Evolutionary conservation across 2,329 filamentous ascomycete genomes (phyloP), one percentile per base, ranked within the genome.

Genomic region (Colletotrichum orbiculare): DNA sequence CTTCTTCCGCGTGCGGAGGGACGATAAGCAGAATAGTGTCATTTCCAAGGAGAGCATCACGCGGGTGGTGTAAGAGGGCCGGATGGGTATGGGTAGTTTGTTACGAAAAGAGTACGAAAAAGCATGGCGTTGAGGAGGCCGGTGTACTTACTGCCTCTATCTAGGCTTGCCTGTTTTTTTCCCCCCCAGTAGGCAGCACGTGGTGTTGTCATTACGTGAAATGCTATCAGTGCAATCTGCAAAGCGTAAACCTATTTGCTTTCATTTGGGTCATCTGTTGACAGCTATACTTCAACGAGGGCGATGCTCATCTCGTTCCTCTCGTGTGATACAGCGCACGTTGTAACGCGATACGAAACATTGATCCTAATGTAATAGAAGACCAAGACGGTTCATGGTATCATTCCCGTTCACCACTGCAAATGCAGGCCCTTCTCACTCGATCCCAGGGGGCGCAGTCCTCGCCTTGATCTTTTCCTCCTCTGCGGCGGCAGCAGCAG

Each of bases 1-100:
- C 69, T 99, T 97, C 76, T 98, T 92, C 79, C 88, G 94, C 5
- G 92, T 99, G 10, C 91, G 87, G 67, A 85, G 96, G 55, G 91
- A 97, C 74, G 88, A 91, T 71, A 88, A 87, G 71, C 94, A 97
- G 80, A 95, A 97, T 76, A 97, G 92, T 68, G 87, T 91, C 57
- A 98, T 99, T 76, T 88, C 91, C 75, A 85, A 87, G 76, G 85
- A 89, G 78, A 87, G 82, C 70, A 88, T 89, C 56, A 80, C 84
- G 2, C 82, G 82, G 70, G 76, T 84, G 50, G 73, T 80, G 64
- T 80, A 75, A 67, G 17, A 37, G 33, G 13, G 11, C 10, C 8
- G 39, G 15, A 12, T 6, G 25, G n/a, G 37, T 39, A 13, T 42
- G 34, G 25, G 48, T 41, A 12, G 63, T 63, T 42, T 10, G 39